Evolutionary conservation across 768 basidiomycete species (phyloP), one percentile per base, ranked within the genome.

Genomic region (Sarcodon sp.): DNA sequence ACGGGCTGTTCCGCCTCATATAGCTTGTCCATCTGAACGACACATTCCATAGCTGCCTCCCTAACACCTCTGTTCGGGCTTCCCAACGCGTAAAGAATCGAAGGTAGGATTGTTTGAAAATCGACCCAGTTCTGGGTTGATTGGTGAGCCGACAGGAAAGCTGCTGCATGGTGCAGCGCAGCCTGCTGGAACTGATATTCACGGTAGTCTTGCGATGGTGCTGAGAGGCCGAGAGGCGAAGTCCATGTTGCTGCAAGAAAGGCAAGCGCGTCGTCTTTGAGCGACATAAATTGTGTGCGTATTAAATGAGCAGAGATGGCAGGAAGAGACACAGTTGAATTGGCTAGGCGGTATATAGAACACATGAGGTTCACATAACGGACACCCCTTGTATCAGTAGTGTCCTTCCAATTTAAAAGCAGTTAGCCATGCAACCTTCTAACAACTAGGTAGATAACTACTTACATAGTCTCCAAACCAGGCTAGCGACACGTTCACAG

Each of bases 171-270:
- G 4, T 73, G 66, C 7, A 97, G 66, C 0, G 90, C 80, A 1
- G 79, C 69, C 2, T 72, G 64, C 49, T 64, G 71, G 50, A 69
- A 70, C 44, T 64, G 54, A 27, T 27, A 27, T 27, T 27, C 21
- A 27, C 21, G 21, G 4, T 27, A 3, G 15, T 60, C 54, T 3
- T 63, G 47, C 44, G 15, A 47, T 21, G 33, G 32, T 34, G 44
- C 35, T n/a, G 16, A 34, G 27, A 15, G 27, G 9, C 53, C 47
- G n/a, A 39, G 34, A 10, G 57, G 45, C 12, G 51, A 45, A 21
- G 62, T 68, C 74, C 85, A 88, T 21, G 85, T 58, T 0, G 86
- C 83, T 0, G 83, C 76, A 9, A 99, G 75, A 69, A 99, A 94
- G 0, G 80, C 70, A 10, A 97, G 66, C 0, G 84, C 71, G 47